Conservation (phyloP, 2,329 filamentous ascomycete genomes). For the Monilinia vaccinii-corymbosi region DNA sequence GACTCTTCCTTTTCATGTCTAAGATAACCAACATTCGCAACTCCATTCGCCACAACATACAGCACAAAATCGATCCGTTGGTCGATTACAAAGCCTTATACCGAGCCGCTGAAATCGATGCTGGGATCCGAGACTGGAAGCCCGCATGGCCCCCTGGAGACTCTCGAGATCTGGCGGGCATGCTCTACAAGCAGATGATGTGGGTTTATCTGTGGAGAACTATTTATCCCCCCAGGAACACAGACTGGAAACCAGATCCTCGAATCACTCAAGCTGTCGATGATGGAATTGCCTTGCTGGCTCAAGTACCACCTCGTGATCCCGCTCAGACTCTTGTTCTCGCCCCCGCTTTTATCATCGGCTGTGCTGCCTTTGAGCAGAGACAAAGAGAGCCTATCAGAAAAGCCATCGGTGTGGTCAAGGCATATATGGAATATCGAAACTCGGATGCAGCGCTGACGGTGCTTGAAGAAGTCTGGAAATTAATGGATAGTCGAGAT, state of each 20-base stretch:
- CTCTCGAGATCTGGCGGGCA: conserved; percentile 44
- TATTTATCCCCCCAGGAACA: conserved; percentile 44
- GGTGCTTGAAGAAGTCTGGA: conserved; percentile 51
- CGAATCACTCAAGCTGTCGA: conserved; percentile 47
- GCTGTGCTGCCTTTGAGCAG: conserved; percentile 48
- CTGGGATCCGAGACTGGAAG: conserved; percentile 64
- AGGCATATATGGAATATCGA: conserved; percentile 50
- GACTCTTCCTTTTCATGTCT: conserved; percentile 68
- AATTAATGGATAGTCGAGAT: conserved; percentile 47
- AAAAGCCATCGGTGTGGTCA: conserved; percentile 40
- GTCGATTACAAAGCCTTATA: conserved; percentile 67
- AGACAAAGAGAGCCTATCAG: conserved; percentile 44
- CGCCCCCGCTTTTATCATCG: conserved; percentile 51
- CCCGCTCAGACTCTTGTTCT: conserved; percentile 50
- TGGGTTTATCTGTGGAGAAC: conserved; percentile 56
- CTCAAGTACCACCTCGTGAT: conserved; percentile 47
- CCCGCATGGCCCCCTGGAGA: conserved; percentile 52
- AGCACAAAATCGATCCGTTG: conserved; percentile 51
- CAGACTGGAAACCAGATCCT: conserved; percentile 32
- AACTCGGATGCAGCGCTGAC: conserved; percentile 46
- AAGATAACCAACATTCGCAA: conserved; percentile 72
- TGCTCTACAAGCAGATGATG: conserved; percentile 57
- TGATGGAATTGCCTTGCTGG: conserved; percentile 45
- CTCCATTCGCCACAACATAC: conserved; percentile 59
- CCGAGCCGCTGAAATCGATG: conserved; percentile 66